Conservation (phyloP, 306 rosid genomes). For the Rosa rugosa region DNA sequence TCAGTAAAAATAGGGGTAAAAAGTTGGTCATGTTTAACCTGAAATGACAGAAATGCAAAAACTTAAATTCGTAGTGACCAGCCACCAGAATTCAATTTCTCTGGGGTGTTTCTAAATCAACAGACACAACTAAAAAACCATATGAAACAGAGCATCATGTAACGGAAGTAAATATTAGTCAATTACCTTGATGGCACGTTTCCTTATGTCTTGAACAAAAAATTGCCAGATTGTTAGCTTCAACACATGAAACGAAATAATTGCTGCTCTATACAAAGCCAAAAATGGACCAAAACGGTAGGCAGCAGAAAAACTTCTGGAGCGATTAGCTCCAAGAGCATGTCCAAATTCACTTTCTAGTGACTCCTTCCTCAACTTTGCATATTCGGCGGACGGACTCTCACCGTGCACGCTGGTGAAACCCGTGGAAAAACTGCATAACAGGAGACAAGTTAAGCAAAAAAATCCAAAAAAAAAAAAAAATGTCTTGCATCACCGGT, state of each 20-base stretch:
- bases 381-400: slow-evolving; percentile 84
- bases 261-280: slow-evolving; percentile 86
- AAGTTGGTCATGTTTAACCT: not conserved
- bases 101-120: not conserved
- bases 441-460: slow-evolving; percentile 19
- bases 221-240: slow-evolving; percentile 72
- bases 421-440: slow-evolving; percentile 70
- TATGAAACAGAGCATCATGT: not conserved
- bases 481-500: slow-evolving; percentile 7
- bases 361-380: slow-evolving; percentile 82
- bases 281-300: slow-evolving; percentile 78
- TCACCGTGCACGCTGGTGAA: slow-evolving; percentile 93
- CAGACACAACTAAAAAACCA: slow-evolving; percentile 13
- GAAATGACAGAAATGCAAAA: not conserved
- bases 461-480: not conserved
- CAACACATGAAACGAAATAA: slow-evolving; percentile 77
- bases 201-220: slow-evolving; percentile 59
- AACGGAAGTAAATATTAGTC: not conserved
- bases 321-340: slow-evolving; percentile 66
- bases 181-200: slow-evolving; percentile 79
- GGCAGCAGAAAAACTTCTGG: slow-evolving; percentile 57
- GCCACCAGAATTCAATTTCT: not conserved
- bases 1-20: not conserved
- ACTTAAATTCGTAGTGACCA: not conserved
- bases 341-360: slow-evolving; percentile 78